Percentiles rank a stretch among this genome's conserved stretches.
phyloP scores from a whole-genome alignment of 257 asterid genomes.

The Fraxinus excelsior region DNA sequence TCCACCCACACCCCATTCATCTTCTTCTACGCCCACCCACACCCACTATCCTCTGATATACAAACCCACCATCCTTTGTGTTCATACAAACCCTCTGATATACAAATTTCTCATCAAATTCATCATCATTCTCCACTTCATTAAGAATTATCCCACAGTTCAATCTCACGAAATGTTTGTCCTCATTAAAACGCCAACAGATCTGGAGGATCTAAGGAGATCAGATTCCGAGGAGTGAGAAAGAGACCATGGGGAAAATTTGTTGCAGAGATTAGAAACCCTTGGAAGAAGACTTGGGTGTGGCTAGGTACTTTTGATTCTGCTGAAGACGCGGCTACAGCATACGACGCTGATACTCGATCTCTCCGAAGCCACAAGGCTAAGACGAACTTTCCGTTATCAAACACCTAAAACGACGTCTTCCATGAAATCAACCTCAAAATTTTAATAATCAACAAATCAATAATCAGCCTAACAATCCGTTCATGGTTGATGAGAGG shows the following conservation, averaged over 20 bases:
- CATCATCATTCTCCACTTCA: slow-evolving; percentile 36
- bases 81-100: slow-evolving; percentile 82
- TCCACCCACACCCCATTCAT: too few species aligned
- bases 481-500: slow-evolving; percentile 33
- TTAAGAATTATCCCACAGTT: slow-evolving; percentile 58
- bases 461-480: slow-evolving; percentile 31
- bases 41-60: too few species aligned
- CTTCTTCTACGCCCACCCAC: too few species aligned
- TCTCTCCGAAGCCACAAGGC: slow-evolving; percentile 57
- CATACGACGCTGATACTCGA: slow-evolving; percentile 50
- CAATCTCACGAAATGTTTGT: slow-evolving; percentile 68
- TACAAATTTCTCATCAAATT: slow-evolving; percentile 47
- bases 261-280: slow-evolving; percentile 57
- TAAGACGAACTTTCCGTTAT: slow-evolving; percentile 42
- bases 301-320: slow-evolving; percentile 57
- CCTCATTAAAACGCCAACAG: slow-evolving; percentile 59
- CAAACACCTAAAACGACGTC: slow-evolving; percentile 14
- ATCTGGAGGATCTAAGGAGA: slow-evolving; percentile 55
- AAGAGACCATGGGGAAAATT: slow-evolving; percentile 57
- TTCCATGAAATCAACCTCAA: slow-evolving; percentile 40
- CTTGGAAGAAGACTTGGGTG: slow-evolving; percentile 48
- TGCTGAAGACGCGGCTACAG: slow-evolving; percentile 51
- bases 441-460: slow-evolving; percentile 38
- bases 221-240: slow-evolving; percentile 47
- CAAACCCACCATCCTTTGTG: slow-evolving; percentile 87